Conservation (phyloP, 129 eudicot genomes). For the Centrapalus pauciflorus region DNA sequence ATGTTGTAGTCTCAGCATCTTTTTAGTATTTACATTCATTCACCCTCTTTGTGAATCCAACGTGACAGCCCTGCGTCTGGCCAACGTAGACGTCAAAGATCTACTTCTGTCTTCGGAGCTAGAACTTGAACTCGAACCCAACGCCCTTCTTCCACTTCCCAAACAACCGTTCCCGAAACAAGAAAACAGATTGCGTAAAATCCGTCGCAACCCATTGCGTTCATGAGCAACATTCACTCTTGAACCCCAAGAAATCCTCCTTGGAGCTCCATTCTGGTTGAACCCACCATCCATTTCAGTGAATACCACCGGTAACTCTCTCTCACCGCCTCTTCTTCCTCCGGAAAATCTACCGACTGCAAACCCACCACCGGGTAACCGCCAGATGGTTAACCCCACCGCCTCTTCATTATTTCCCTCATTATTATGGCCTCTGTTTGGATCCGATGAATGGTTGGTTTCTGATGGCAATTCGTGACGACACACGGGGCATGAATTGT, state of each 20-base stretch:
- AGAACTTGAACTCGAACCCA: constrained; percentile 50
- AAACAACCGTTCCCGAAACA: constrained; percentile 78
- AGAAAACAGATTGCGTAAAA: constrained; percentile 49
- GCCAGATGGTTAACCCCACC: constrained; percentile 89
- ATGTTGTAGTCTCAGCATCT: constrained; percentile 13
- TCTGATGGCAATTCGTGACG: constrained; percentile 81
- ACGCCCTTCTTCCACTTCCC: constrained; percentile 43
- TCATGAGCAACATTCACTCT: constrained; percentile 61
- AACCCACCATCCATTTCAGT: constrained; percentile 98
- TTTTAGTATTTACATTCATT: constrained; percentile 30
- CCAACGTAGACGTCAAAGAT: constrained; percentile 39
- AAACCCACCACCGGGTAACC: constrained; percentile 95
- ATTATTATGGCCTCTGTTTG: constrained; percentile 29
- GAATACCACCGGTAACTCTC: constrained; percentile 84
- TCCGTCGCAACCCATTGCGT: constrained; percentile 56
- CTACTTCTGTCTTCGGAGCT: constrained; percentile 55
- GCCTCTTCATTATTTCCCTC: constrained; percentile 55
- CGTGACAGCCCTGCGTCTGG: constrained; percentile 38
- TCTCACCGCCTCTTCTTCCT: constrained; percentile 82
- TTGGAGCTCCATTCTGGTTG: constrained; percentile 61
- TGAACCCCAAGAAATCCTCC: constrained; percentile 88
- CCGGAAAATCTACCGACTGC: constrained; percentile 95
- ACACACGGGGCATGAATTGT: constrained; percentile 94
- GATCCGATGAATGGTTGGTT: constrained; percentile 2
- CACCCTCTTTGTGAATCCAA: constrained; percentile 50